phyloP scores from a whole-genome alignment of 441 rosid genomes.

The Melastoma candidum region DNA sequence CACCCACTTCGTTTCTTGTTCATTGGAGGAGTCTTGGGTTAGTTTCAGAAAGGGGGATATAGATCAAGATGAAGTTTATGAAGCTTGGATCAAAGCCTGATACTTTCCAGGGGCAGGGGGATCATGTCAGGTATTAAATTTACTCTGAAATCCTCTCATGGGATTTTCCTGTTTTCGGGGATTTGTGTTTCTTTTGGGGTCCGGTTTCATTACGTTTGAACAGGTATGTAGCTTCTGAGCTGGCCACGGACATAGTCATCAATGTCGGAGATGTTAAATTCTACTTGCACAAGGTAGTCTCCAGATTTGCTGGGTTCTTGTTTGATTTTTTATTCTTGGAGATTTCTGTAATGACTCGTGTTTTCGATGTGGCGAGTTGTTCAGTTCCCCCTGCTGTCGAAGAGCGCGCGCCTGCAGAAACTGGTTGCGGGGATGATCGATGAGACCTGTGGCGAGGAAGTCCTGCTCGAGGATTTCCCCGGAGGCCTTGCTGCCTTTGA shows the following conservation, averaged over 20 bases:
- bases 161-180: constrained; percentile 10
- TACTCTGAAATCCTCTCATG: neutral
- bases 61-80: constrained; percentile 79
- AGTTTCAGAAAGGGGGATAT: constrained; percentile 3
- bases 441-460: constrained; percentile 38
- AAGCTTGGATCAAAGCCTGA: constrained; percentile 99
- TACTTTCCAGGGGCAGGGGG: constrained; percentile 67
- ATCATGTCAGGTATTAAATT: constrained; percentile 40
- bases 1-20: constrained; percentile 8
- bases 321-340: neutral
- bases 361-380: neutral
- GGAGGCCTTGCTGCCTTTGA: constrained; percentile 67
- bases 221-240: constrained; percentile 60
- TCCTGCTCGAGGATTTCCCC: constrained; percentile 41
- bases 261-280: constrained; percentile 46
- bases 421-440: constrained; percentile 29
- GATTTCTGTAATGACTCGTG: neutral
- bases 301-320: neutral
- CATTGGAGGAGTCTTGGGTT: constrained; percentile 6
- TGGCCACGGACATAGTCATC: constrained; percentile 48
- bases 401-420: constrained; percentile 46
- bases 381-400: constrained; percentile 54
- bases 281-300: constrained; percentile 55
- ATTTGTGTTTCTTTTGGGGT: neutral
- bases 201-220: neutral